Conservation (phyloP, 164 flowering plant genomes). For the Vitis riparia region DNA sequence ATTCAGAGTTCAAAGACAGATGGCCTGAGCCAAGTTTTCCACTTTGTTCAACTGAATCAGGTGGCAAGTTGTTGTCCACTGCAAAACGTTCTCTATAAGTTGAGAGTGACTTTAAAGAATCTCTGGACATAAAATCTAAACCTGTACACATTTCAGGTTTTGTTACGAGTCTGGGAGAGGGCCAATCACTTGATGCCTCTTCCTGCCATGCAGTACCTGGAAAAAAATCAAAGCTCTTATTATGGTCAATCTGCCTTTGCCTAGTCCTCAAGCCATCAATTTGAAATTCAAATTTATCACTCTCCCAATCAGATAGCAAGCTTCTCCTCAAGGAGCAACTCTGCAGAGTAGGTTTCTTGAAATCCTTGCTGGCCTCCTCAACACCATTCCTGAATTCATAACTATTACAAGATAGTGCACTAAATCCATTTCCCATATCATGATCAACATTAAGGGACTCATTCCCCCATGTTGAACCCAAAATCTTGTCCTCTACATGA, state of each 20-base stretch:
- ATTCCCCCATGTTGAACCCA: conserved; percentile 22
- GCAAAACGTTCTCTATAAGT: conserved; percentile 13
- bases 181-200: conserved; percentile 18
- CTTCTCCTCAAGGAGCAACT: conserved; percentile 37
- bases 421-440: conserved; percentile 16
- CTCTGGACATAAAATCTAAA: conserved; percentile 19
- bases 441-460: conserved; percentile 20
- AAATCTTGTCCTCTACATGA: conserved; percentile 7
- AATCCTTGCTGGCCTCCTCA: conserved; percentile 11
- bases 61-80: conserved; percentile 21
- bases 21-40: conserved; percentile 12
- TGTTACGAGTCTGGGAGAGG: conserved; percentile 9
- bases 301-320: conserved; percentile 18
- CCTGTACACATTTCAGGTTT: conserved; percentile 17
- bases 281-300: conserved; percentile 25
- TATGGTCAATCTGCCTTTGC: conserved; percentile 16
- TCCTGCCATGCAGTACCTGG: conserved; percentile 16
- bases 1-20: conserved; percentile 21
- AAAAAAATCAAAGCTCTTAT: conserved; percentile 21
- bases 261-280: conserved; percentile 25
- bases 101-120: conserved; percentile 17
- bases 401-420: conserved; percentile 11
- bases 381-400: conserved; percentile 17
- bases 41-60: conserved; percentile 15
- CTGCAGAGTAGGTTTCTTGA: conserved; percentile 29